Base-by-base conservation (phyloP, 768 basidiomycete genomes). In the Pilatotrama ljubarskyi region DNA sequence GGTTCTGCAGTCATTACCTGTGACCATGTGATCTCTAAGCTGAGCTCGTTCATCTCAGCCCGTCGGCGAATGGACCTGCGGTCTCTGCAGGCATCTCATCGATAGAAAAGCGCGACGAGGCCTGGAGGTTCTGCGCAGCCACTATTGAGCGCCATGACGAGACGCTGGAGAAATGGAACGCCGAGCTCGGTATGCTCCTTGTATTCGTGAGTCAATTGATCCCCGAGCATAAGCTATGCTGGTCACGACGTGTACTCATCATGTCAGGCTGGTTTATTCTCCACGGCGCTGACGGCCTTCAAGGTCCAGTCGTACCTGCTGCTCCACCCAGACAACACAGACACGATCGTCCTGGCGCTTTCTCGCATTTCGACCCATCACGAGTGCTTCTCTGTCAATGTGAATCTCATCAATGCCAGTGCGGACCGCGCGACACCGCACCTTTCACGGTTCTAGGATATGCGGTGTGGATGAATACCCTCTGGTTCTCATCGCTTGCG, bases 401-500 rank as follows among this genome's bases (percentile, higher is more conserved):
- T 35, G 3, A 5, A 32, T 2, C 29, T 48, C 25, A 43, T 53
- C 22, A 40, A 32, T 20, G 52, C 58, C 1, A 59, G 10, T 51
- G 47, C 43, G 24, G 32, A 2, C 18, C 44, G 5, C 18, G 51
- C 17, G 17, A 36, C 17, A 14, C 37, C 22, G 22, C 35, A 1
- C 29, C 51, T 11, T 59, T 53, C 36, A 22, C 20, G 8, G 50
- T 42, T 11, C 51, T 52, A 20, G 1, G 10, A 20, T 53, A 53
- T 25, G 61, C 64, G 2, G 24, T 66, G 7, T 58, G 66, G 47
- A 57, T 66, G 54, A 69, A 71, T 43, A 51, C 53, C 5, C 43
- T 68, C 1, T 67, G 67, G 66, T 71, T 69, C 64, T 59, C 63
- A 0, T 64, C 66, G 17, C 64, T 71, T 3, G 52, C 63, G 13